Evolutionary conservation across 805 yeast genomes (phyloP).

Genomic region (Teunomyces pallodes): DNA sequence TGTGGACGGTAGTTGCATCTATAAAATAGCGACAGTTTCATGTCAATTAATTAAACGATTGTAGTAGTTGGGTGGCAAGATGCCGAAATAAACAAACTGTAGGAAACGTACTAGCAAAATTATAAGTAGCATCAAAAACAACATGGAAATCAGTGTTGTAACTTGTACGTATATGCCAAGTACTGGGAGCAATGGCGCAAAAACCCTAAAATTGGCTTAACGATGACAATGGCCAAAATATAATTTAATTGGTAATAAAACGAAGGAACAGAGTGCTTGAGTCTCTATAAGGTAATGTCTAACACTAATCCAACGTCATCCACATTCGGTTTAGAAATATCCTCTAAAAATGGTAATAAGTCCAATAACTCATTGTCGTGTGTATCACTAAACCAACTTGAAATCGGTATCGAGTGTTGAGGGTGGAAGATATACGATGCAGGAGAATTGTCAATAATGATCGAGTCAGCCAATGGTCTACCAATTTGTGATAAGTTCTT

Average conservation of each 20-base stretch:
- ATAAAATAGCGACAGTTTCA: background rate
- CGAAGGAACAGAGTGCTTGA: background rate
- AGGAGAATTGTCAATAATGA: conserved; percentile 95
- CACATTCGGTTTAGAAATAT: conserved; percentile 67
- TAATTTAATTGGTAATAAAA: background rate
- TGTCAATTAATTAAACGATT: background rate
- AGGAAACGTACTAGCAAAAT: background rate
- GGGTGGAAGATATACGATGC: conserved; percentile 98
- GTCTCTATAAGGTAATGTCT: conserved; percentile 57
- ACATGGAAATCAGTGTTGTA: background rate
- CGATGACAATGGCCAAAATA: no score
- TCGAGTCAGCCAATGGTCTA: conserved; percentile 78
- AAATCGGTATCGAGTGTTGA: conserved; percentile 94
- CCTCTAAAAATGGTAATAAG: conserved; percentile 86
- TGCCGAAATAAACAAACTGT: background rate
- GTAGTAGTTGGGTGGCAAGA: background rate
- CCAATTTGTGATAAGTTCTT: conserved; percentile 94
- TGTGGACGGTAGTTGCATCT: conserved; percentile 2
- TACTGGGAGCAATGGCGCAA: no score
- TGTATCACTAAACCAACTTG: conserved; percentile 97
- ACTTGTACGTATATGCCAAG: background rate
- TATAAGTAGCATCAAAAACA: background rate
- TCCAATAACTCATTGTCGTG: conserved; percentile 95
- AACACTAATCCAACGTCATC: conserved; percentile 83
- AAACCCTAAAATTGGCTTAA: no score